Base-by-base conservation (phyloP, 305 asterid genomes). In the Solanum aculeatissimum region DNA sequence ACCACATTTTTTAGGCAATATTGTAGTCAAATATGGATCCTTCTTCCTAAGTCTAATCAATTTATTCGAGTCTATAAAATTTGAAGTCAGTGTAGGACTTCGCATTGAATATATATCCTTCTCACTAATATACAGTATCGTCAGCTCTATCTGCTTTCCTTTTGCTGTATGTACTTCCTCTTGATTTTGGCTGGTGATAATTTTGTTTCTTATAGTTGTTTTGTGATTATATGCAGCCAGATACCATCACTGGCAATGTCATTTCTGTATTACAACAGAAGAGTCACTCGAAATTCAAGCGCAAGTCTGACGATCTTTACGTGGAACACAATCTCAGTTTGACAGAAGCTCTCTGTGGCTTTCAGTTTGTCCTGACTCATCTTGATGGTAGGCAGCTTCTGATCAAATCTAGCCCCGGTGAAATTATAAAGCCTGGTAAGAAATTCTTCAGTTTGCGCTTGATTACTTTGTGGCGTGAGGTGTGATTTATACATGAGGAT, bases 371-470 rank as follows among this genome's bases (percentile, higher is more conserved):
- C 80, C 62, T 94, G 62, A 83, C 93, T 78, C 97, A 94, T 86
- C 90, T 94, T 9, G 97, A 94, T 81, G 96, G 95, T 62, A 88
- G 96, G 83, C 82, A 75, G 80, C 92, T 94, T 58, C 90, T 92
- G 5, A 83, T 92, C 85, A 94, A 91, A 89, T 90, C 97, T 69
- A 83, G 87, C 18, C 94, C 94, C 1, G 96, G 95, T 13, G 90
- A 93, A 89, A 93, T 91, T 47, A 66, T 92, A 27, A 92, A 91
- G 91, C 98, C 98, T 15, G 93, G 98, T 93, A 87, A 69, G 23
- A 9, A 42, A 29, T 19, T 35, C 43, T 16, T 35, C 6, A 23
- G 15, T 4, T 35, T 57, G 57, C 23, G 60, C 32, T 25, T 14
- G n/a, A 9, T 54, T 63, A 42, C 74, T 23, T 23, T 47, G 25